A percentile compares a stretch with the other conserved stretches of the same genome.
phyloP scores from a whole-genome alignment of 2,329 filamentous ascomycete genomes.

The Sphaerulina populicola region DNA sequence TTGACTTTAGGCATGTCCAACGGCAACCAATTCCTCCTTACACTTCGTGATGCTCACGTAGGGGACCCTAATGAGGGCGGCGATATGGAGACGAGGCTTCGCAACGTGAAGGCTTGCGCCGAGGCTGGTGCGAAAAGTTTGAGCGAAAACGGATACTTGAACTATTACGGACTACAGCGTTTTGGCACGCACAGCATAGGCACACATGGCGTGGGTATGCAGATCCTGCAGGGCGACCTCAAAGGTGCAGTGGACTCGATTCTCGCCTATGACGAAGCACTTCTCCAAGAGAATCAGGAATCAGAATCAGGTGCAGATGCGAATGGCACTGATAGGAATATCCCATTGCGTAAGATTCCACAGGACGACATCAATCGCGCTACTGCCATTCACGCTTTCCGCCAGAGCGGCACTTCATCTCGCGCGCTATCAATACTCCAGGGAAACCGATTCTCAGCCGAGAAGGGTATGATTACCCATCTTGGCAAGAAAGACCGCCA shows the following conservation, averaged over 20 bases:
- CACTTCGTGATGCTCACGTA: slow-evolving; percentile 74
- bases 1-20: slow-evolving; percentile 74
- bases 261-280: slow-evolving; percentile 59
- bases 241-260: slow-evolving; percentile 71
- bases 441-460: slow-evolving; percentile 65
- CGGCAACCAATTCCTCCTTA: slow-evolving; percentile 91
- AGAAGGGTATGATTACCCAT: slow-evolving; percentile 69
- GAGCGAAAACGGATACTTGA: slow-evolving; percentile 73
- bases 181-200: slow-evolving; percentile 83
- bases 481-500: slow-evolving; percentile 46
- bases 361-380: slow-evolving; percentile 73
- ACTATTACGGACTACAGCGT: slow-evolving; percentile 95
- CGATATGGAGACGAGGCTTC: slow-evolving; percentile 31
- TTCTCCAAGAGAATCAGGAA: slow-evolving; percentile 49
- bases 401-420: slow-evolving; percentile 39
- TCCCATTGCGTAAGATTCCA: slow-evolving; percentile 43
- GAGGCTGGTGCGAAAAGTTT: slow-evolving; percentile 58
- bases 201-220: slow-evolving; percentile 75
- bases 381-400: slow-evolving; percentile 67
- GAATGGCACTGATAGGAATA: slow-evolving; percentile 4
- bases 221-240: slow-evolving; percentile 74
- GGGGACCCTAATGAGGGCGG: slow-evolving; percentile 35
- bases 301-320: slow-evolving; percentile 21
- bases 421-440: slow-evolving; percentile 63
- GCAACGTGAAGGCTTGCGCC: slow-evolving; percentile 47